phyloP scores from a whole-genome alignment of 768 basidiomycete species.

The Tulasnella sp. region DNA sequence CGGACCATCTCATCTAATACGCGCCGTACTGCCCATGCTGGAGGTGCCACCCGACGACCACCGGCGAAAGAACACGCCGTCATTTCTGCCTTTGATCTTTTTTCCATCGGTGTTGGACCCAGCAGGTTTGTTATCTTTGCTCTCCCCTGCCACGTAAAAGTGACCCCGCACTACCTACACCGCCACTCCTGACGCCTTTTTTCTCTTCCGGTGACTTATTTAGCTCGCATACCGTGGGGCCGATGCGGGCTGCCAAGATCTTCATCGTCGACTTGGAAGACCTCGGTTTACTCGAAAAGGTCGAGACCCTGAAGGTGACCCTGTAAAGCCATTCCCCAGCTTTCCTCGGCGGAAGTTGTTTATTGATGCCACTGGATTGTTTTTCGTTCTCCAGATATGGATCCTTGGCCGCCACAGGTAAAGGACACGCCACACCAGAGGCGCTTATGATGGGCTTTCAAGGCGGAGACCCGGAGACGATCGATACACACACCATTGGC shows the following conservation, averaged over 20 bases:
- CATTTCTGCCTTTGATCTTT: conserved; percentile 86
- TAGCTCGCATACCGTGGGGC: conserved; percentile 59
- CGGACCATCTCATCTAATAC: background rate
- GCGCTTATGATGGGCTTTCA: conserved; percentile 28
- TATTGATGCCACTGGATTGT: background rate
- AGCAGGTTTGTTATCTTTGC: conserved; percentile 38
- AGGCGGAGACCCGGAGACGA: conserved; percentile 72
- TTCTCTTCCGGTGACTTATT: too few relatives aligned
- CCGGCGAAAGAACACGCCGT: conserved; percentile 60
- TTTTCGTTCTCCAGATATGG: conserved; percentile 53
- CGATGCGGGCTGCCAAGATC: conserved; percentile 89
- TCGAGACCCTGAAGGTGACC: conserved; percentile 72
- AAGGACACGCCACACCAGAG: conserved; percentile 35
- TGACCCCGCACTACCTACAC: background rate
- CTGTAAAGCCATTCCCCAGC: conserved; percentile 38
- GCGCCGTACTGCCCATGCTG: background rate
- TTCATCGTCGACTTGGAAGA: conserved; percentile 69
- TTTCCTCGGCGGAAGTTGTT: conserved; percentile 12
- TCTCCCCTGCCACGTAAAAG: too few relatives aligned
- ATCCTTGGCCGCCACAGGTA: conserved; percentile 79
- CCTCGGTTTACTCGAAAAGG: conserved; percentile 58
- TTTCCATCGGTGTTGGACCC: conserved; percentile 58
- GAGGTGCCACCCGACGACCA: background rate
- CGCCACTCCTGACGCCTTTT: too few relatives aligned
- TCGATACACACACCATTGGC: conserved; percentile 76